Conservation (phyloP, 2,329 filamentous ascomycete genomes). For the Monosporascus sp. region DNA sequence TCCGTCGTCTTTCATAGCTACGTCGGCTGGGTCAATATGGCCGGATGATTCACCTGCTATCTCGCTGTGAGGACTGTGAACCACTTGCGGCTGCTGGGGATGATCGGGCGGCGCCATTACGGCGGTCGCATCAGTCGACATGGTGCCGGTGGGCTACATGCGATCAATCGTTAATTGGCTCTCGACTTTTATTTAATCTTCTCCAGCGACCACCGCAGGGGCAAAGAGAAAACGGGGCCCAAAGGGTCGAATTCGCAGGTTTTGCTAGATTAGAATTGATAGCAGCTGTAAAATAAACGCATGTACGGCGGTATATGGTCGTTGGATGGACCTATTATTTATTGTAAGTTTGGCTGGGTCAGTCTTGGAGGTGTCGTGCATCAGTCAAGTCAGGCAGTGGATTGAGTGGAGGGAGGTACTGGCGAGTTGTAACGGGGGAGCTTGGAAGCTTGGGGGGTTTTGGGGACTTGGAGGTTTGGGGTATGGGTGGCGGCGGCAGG, state of each 20-base stretch:
- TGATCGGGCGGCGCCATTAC: slow-evolving; percentile 35
- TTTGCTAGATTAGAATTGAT: not conserved
- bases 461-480: not conserved
- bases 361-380: not conserved
- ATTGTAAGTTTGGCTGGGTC: not conserved
- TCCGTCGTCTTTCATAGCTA: not conserved
- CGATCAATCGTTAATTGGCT: slow-evolving; percentile 23
- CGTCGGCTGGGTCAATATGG: slow-evolving; percentile 19
- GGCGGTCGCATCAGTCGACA: slow-evolving; percentile 52
- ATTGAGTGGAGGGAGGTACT: not conserved
- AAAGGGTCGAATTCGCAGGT: not conserved
- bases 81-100: slow-evolving; percentile 12
- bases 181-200: not conserved
- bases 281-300: not conserved
- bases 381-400: not conserved
- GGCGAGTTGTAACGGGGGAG: not conserved
- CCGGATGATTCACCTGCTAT: slow-evolving; percentile 13
- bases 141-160: slow-evolving; percentile 41
- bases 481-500: not conserved
- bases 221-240: not conserved
- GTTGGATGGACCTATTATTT: not conserved
- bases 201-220: not conserved
- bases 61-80: slow-evolving; percentile 18
- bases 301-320: not conserved
- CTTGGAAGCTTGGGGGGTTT: not conserved